Conservation (phyloP, 1,284 basidiomycete genomes). For the Golubevia sp. region DNA sequence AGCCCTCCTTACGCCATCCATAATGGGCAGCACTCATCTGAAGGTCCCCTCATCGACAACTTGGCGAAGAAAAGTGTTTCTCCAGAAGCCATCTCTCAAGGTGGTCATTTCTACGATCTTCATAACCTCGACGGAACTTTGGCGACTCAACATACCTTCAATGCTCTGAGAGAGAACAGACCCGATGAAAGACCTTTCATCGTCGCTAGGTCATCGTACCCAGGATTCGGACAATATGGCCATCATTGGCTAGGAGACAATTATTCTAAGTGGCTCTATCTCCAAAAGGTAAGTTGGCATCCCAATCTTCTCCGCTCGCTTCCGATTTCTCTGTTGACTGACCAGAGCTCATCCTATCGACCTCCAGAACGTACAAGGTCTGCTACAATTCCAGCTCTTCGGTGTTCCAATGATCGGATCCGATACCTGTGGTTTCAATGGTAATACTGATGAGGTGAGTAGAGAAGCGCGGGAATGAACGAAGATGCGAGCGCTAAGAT, state of each 20-base stretch:
- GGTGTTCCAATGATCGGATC: conserved; percentile 37
- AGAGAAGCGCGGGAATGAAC: no score
- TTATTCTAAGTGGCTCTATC: conserved; percentile 69
- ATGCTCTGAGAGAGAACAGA: conserved; percentile 20
- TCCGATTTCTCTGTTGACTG: neutral
- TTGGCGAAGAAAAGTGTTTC: conserved; percentile 46
- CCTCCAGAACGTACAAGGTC: conserved; percentile 71
- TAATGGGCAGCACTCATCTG: conserved; percentile 66
- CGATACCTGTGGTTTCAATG: conserved; percentile 34
- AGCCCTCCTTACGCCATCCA: conserved; percentile 71
- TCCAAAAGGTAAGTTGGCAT: conserved; percentile 64
- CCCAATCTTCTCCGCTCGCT: neutral
- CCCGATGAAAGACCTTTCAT: conserved; percentile 38
- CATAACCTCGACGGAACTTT: conserved; percentile 37
- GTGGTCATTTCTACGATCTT: conserved; percentile 55
- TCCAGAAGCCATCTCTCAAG: conserved; percentile 62
- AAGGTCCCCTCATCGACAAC: conserved; percentile 65
- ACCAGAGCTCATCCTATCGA: no score
- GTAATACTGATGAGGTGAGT: conserved; percentile 71
- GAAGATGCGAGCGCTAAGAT: no score
- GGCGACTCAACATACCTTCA: conserved; percentile 21
- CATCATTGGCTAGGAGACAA: conserved; percentile 70
- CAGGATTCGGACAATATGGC: conserved; percentile 20
- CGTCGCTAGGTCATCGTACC: conserved; percentile 34
- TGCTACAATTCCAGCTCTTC: conserved; percentile 74